Percentiles rank a stretch among this genome's conserved stretches.
Conservation (phyloP, 768 basidiomycete genomes). For the Rhodocollybia butyracea region DNA sequence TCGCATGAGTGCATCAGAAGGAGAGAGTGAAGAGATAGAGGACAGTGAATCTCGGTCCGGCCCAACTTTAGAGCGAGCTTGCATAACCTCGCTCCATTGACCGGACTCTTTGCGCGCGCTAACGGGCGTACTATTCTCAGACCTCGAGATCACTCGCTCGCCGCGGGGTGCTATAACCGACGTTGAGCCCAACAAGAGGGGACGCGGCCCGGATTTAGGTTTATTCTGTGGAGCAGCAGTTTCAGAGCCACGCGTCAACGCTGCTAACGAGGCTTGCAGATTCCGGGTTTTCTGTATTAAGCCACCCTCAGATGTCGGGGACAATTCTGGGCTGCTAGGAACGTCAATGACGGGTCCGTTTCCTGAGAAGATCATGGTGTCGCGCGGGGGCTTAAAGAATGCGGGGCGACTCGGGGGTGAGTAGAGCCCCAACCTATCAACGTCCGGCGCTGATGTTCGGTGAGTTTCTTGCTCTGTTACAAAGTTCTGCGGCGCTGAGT, state of each 20-base stretch:
- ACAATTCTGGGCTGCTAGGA: conserved; percentile 29
- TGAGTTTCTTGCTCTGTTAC: conserved; percentile 18
- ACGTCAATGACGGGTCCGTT: conserved; percentile 25
- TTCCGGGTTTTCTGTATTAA: conserved; percentile 35
- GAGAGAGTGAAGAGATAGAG: conserved; percentile 60
- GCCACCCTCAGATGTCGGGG: conserved; percentile 23
- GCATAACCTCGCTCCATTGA: conserved; percentile 51
- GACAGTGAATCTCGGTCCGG: conserved; percentile 57
- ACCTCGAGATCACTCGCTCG: conserved; percentile 24
- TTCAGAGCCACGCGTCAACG: conserved; percentile 32
- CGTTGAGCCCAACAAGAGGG: conserved; percentile 59
- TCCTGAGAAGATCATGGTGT: conserved; percentile 45
- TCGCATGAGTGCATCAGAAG: conserved; percentile 43
- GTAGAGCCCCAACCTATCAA: conserved; percentile 32
- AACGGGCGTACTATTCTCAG: conserved; percentile 32
- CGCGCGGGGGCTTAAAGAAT: conserved; percentile 54
- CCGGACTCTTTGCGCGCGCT: conserved; percentile 18
- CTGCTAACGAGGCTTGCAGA: conserved; percentile 41
- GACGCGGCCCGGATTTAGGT: conserved; percentile 57
- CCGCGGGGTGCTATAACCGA: conserved; percentile 34
- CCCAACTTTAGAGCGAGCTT: conserved; percentile 29
- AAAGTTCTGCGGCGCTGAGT: background rate
- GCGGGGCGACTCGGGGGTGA: conserved; percentile 58
- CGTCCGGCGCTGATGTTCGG: conserved; percentile 38
- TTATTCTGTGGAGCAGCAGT: conserved; percentile 22